Evolutionary conservation across 2,329 filamentous ascomycete species (phyloP), one percentile per base, ranked within the genome.

Genomic region (Ambrosiella xylebori): DNA sequence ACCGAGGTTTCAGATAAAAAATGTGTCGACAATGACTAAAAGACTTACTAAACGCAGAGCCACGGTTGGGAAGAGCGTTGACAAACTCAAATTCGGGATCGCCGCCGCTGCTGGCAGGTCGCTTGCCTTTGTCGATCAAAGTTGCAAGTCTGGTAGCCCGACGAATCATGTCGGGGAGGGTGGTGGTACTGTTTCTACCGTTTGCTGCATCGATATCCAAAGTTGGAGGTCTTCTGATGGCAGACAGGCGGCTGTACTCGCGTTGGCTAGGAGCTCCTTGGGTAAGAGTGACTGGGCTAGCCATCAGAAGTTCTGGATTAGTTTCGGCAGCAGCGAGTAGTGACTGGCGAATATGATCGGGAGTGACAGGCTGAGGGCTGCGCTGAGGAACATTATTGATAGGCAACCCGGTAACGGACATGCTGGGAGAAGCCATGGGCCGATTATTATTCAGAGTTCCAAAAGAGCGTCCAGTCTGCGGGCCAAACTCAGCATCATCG

Each of bases 161-260:
- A 65, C 82, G 79, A 63, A 98, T 97, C 61, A 98, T 73, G 67
- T 97, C 93, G 0, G 90, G 86, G 60, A 98, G 73, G 69, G 90
- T 96, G 1, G 93, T 97, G 62, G 95, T 75, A 67, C 90, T 96
- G 3, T 88, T 90, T 65, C 93, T 81, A 1, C 85, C 53, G 68
- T 96, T 88, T 13, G 87, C 86, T 3, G 86, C 86, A 65, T 90
- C 84, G 27, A 96, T 84, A 66, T 96, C 82, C 3, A 96, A 73
- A 40, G 79, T 80, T 2, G 88, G 86, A 38, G 91, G 90, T 54
- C 78, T 71, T 63, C 76, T 73, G 58, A 82, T 73, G 11, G 76
- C 77, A 9, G 80, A 81, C 27, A 80, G 63, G 15, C 73, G 71
- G 62, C 71, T 76, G 62, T 69, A 74, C 0, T 68, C 61, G 15